Evolutionary conservation across 2,329 filamentous ascomycete species (phyloP), one percentile per base, ranked within the genome.

Genomic region (Didymella pinodella): DNA sequence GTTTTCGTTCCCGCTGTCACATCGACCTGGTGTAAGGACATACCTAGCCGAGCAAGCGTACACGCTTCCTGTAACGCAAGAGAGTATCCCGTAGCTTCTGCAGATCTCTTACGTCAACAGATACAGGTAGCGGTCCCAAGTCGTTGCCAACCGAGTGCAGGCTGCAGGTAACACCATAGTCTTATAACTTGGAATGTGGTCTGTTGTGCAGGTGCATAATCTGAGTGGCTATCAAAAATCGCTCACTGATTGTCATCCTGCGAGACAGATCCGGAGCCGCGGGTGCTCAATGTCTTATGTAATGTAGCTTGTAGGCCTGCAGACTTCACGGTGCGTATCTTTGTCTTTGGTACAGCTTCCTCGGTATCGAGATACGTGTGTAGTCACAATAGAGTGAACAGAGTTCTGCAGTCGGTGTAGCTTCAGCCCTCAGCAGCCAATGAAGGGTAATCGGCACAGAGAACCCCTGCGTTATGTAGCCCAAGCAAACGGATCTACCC

Each of bases 311-410:
- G n/a, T 16, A 22, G n/a, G 16, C 41, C 41, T 44, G 22, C 22
- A 22, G 11, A 10, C 25, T 44, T 4, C 29, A 22, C 45, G 12
- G 36, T 26, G 29, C 32, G 28, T 22, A 22, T 22, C 22, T 38
- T 28, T n/a, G 16, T 40, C 43, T 40, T 36, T 43, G 16, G 29
- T 7, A 18, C 16, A 26, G 8, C n/a, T n/a, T 2, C 10, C 25
- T 10, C 8, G 7, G 7, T 43, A 46, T 36, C 46, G 46, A 41
- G 12, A 12, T 16, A 47, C 49, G 41, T 32, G 34, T 54, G 56
- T 59, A 59, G 56, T 59, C 32, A 40, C 40, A 59, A 50, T 59
- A 59, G 44, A 43, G 56, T 54, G 41, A 59, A 59, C 46, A 50
- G 40, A 54, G 56, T 54, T 59, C 50, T 59, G 50, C 46, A 32